Evolutionary conservation across 495 filamentous ascomycete species (phyloP).

Genomic region (Neurospora pannonica): DNA sequence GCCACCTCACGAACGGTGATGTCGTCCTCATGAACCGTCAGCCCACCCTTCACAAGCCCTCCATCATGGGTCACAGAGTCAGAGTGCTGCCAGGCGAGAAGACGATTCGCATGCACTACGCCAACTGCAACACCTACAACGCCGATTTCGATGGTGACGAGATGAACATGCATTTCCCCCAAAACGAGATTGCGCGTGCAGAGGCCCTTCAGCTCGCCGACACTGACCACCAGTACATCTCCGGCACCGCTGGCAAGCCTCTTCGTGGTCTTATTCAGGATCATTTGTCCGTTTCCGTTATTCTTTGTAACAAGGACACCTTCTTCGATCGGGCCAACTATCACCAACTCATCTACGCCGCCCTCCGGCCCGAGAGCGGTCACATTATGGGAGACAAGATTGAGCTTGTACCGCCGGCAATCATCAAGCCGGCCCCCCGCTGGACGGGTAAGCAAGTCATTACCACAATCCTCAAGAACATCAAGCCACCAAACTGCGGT

Average conservation of each 20-base stretch:
- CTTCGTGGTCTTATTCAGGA: conserved; percentile 97
- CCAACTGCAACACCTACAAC: conserved; percentile 99
- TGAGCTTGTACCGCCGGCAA: conserved; percentile 65
- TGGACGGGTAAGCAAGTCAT: conserved; percentile 99
- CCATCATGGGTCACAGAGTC: conserved; percentile 96
- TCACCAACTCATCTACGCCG: conserved; percentile 83
- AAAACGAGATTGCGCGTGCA: conserved; percentile 86
- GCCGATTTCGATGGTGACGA: conserved; percentile 99
- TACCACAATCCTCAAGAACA: conserved; percentile 87
- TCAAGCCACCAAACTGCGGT: conserved; percentile 61
- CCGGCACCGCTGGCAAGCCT: conserved; percentile 86
- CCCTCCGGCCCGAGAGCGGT: conserved; percentile 78
- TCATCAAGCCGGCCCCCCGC: conserved; percentile 67
- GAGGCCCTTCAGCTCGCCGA: conserved; percentile 90
- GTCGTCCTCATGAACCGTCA: conserved; percentile 98
- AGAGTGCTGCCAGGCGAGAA: conserved; percentile 88
- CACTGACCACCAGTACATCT: conserved; percentile 95
- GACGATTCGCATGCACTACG: conserved; percentile 99
- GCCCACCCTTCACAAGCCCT: conserved; percentile 99
- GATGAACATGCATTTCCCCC: conserved; percentile 99
- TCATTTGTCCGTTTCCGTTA: conserved; percentile 90
- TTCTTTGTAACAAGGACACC: conserved; percentile 84
- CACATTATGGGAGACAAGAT: conserved; percentile 66
- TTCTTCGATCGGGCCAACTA: conserved; percentile 86
- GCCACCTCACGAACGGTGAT: conserved; percentile 92